Evolutionary conservation across 2,329 filamentous ascomycete genomes (phyloP).

Genomic region (Talaromyces sp.): DNA sequence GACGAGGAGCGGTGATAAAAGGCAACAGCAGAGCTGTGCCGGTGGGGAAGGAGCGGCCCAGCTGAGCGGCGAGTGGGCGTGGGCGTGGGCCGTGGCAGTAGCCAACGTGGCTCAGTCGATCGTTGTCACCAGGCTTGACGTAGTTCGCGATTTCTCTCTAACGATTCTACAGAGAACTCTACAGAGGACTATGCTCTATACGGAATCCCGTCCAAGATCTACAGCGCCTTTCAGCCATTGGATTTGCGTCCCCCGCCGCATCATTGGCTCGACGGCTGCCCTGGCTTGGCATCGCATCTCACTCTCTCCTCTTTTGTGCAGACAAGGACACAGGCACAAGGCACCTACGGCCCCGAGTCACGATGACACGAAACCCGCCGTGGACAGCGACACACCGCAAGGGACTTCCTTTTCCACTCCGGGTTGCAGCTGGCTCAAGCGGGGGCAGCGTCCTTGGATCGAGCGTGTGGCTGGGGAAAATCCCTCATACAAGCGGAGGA

Average conservation of each 20-base stretch:
- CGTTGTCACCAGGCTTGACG: neutral
- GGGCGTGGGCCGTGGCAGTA: neutral
- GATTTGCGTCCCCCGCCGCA: too few relatives aligned
- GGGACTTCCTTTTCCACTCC: neutral
- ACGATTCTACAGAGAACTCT: too few relatives aligned
- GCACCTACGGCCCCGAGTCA: neutral
- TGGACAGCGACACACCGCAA: neutral
- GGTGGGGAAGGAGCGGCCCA: neutral
- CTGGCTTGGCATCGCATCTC: too few relatives aligned
- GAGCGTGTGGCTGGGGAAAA: constrained; percentile 13
- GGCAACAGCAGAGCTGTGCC: neutral
- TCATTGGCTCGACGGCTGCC: too few relatives aligned
- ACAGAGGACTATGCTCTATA: too few relatives aligned
- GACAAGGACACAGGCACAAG: neutral
- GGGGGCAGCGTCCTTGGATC: neutral
- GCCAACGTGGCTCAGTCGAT: neutral
- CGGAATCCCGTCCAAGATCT: too few relatives aligned
- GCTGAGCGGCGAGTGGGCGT: neutral
- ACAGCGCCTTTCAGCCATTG: too few relatives aligned
- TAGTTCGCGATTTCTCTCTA: neutral
- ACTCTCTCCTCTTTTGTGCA: neutral
- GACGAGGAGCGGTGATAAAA: constrained; percentile 56
- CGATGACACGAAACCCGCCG: neutral
- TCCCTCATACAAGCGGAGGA: constrained; percentile 11
- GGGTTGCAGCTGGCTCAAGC: neutral